phyloP scores from a whole-genome alignment of 352 stramenopile species.

The Peronospora farinosa region DNA sequence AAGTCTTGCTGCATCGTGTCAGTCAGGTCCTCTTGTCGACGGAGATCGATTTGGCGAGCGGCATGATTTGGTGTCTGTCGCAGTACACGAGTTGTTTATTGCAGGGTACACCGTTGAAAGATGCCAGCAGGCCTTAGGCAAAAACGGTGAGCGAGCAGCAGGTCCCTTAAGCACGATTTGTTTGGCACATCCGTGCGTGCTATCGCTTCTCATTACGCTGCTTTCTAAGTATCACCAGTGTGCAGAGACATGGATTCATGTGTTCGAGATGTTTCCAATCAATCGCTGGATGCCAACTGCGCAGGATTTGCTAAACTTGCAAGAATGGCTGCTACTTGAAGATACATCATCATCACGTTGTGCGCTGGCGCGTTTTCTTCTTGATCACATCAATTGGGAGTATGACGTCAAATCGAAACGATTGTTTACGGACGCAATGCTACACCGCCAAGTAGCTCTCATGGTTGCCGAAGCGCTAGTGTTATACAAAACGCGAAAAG shows the following conservation, averaged over 20 bases:
- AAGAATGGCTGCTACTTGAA: conserved; percentile 79
- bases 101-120: conserved; percentile 44
- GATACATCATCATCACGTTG: conserved; percentile 55
- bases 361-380: conserved; percentile 60
- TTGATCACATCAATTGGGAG: conserved; percentile 85
- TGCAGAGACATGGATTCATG: conserved; percentile 68
- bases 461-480: conserved; percentile 74
- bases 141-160: conserved; percentile 45
- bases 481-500: conserved; percentile 51
- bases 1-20: conserved; percentile 37
- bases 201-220: conserved; percentile 56
- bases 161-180: conserved; percentile 57
- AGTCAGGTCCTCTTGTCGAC: conserved; percentile 2
- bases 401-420: conserved; percentile 54
- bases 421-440: conserved; percentile 57
- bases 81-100: conserved; percentile 66
- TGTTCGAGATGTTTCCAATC: conserved; percentile 84
- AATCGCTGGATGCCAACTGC: conserved; percentile 70
- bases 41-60: conserved; percentile 11
- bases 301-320: conserved; percentile 59
- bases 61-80: conserved; percentile 45
- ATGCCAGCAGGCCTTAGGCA: conserved; percentile 40
- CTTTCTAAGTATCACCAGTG: conserved; percentile 78
- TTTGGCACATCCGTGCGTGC: conserved; percentile 48
- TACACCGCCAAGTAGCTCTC: conserved; percentile 76